These are phyloP conservation scores for Datura wrightii DNA, from an alignment of 257 asterid genomes.

Conservation along the genomic window DNA sequence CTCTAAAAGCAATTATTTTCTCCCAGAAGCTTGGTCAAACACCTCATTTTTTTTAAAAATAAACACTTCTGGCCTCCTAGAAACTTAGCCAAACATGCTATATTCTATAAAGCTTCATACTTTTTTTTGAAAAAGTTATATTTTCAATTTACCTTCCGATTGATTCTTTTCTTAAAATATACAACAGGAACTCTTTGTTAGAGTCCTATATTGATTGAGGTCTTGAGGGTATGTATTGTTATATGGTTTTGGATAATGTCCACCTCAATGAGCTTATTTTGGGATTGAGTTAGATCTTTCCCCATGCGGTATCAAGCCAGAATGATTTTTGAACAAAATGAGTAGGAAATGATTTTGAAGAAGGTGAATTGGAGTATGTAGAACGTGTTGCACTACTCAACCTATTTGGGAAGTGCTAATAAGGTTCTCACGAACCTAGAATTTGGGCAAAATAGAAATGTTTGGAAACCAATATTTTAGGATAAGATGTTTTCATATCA, in stretches of 20 bases:
- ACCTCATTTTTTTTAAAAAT: no score
- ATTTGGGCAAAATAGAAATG: background rate
- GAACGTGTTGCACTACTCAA: background rate
- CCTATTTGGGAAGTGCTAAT: background rate
- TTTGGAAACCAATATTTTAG: background rate
- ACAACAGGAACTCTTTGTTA: background rate
- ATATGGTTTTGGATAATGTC: background rate
- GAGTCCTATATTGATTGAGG: background rate
- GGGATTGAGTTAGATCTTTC: background rate
- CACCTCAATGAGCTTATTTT: background rate
- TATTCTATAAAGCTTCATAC: background rate
- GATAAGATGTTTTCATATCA: conserved; percentile 9
- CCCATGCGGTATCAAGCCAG: background rate
- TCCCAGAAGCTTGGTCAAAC: no score
- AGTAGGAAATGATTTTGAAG: background rate
- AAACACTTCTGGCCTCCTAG: no score
- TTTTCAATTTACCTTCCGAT: background rate
- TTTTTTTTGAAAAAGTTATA: background rate
- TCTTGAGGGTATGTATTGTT: background rate
- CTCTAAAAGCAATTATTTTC: no score
- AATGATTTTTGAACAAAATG: background rate
- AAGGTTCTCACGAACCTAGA: background rate
- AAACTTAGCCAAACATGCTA: no score
- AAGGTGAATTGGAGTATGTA: background rate
- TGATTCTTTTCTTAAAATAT: background rate